Evolutionary conservation across 306 rosid species (phyloP).

Genomic region (Leucaena leucocephala): DNA sequence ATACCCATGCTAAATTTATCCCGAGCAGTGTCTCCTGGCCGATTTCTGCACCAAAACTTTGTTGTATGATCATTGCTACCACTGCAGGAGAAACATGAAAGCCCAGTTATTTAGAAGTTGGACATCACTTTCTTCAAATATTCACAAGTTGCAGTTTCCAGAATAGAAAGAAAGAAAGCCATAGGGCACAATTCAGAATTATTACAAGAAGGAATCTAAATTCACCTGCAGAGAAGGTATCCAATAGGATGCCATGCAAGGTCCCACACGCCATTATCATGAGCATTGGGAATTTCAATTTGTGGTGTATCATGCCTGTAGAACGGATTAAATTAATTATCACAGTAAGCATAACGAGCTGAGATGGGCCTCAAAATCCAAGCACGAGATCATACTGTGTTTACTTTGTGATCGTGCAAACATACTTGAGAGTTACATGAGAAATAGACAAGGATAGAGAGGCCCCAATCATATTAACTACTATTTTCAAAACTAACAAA

Average conservation of each 20-base stretch:
- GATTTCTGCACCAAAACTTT: conserved; percentile 95
- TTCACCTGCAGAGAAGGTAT: conserved; percentile 97
- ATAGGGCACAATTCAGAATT: conserved; percentile 21
- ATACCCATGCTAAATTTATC: conserved; percentile 73
- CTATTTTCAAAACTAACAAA: not conserved
- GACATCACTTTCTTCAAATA: conserved; percentile 16
- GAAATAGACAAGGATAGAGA: not conserved
- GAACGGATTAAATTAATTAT: conserved; percentile 35
- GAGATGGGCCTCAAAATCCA: not conserved
- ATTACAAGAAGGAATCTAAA: conserved; percentile 23
- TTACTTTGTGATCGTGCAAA: not conserved
- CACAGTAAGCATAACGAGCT: conserved; percentile 31
- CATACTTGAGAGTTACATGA: not conserved
- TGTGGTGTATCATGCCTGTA: conserved; percentile 95
- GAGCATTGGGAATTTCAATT: conserved; percentile 84
- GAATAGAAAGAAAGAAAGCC: conserved; percentile 19
- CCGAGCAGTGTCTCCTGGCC: conserved; percentile 93
- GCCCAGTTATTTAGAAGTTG: conserved; percentile 20
- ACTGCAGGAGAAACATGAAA: conserved; percentile 56
- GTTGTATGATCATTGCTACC: conserved; percentile 99
- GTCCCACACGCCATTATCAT: conserved; percentile 96
- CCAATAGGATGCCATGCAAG: conserved; percentile 99
- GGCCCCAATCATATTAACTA: not conserved
- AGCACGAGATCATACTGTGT: not conserved
- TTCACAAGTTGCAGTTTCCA: conserved; percentile 14